Percentiles rank a stretch among this genome's conserved stretches.
phyloP scores from a whole-genome alignment of 2,329 filamentous ascomycete species.

The Plenodomus biglobosus region DNA sequence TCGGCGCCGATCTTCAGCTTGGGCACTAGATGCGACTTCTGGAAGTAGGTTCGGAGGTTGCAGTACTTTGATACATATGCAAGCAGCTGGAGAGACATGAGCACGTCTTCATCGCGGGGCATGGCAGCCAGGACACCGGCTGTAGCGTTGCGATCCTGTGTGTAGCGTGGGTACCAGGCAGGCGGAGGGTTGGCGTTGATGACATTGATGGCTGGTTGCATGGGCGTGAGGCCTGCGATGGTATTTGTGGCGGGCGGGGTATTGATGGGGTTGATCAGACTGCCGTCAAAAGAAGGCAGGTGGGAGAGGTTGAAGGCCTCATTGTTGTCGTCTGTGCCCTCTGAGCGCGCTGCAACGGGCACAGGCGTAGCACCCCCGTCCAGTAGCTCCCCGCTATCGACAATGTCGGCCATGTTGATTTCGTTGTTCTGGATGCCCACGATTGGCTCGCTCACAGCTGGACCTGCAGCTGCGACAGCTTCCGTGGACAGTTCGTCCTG shows the following conservation, averaged over 20 bases:
- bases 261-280: conserved; percentile 71
- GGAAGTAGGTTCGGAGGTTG: conserved; percentile 92
- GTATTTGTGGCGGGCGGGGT: conserved; percentile 63
- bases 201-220: conserved; percentile 66
- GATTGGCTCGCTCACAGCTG: conserved; percentile 67
- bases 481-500: conserved; percentile 81
- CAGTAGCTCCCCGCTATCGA: conserved; percentile 77
- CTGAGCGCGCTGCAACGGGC: conserved; percentile 75
- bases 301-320: conserved; percentile 95
- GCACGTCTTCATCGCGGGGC: conserved; percentile 94
- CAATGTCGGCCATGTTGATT: conserved; percentile 86
- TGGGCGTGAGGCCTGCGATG: conserved; percentile 69
- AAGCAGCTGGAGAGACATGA: conserved; percentile 95
- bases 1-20: conserved; percentile 87
- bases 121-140: conserved; percentile 79
- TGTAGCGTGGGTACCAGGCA: conserved; percentile 76
- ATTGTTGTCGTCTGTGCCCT: conserved; percentile 70
- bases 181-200: conserved; percentile 74
- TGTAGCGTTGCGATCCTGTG: conserved; percentile 70
- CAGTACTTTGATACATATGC: conserved; percentile 99
- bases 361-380: conserved; percentile 69
- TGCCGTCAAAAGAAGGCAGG: conserved; percentile 79
- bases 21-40: conserved; percentile 90
- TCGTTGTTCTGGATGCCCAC: conserved; percentile 76
- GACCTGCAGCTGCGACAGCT: conserved; percentile 72